These are phyloP conservation scores for Lactarius indigo DNA, from an alignment of 768 basidiomycete genomes.

Conservation along the genomic window DNA sequence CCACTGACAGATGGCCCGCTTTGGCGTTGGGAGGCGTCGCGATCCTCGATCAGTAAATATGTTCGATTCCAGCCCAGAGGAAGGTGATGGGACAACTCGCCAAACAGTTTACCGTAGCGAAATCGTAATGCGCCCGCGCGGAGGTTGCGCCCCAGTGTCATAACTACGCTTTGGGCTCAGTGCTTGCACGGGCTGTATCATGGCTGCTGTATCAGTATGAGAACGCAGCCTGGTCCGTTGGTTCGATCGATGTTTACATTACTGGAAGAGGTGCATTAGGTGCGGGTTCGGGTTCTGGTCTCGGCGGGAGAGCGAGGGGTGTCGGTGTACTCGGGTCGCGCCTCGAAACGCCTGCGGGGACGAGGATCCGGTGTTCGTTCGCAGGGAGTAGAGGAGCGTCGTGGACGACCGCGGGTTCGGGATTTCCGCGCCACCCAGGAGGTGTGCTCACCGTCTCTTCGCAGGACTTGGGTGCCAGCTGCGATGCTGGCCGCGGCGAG, in stretches of 20 bases:
- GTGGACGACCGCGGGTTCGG: slow-evolving; percentile 19
- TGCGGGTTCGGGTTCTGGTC: neutral
- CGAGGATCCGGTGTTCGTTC: slow-evolving; percentile 15
- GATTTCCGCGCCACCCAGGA: slow-evolving; percentile 25
- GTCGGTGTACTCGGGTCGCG: slow-evolving; percentile 25
- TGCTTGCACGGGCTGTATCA: neutral
- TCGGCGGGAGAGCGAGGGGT: slow-evolving; percentile 5
- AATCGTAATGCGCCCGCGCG: too few species aligned
- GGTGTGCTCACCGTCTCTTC: slow-evolving; percentile 18
- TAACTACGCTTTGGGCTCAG: neutral
- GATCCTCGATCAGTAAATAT: too few species aligned
- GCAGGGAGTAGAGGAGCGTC: slow-evolving; percentile 24
- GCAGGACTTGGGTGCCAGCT: neutral
- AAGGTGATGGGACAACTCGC: too few species aligned
- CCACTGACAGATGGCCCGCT: too few species aligned
- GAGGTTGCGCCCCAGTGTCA: neutral
- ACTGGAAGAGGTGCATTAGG: slow-evolving; percentile 4
- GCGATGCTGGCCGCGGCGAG: neutral
- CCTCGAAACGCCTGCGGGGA: slow-evolving; percentile 24
- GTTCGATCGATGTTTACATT: slow-evolving; percentile 3
- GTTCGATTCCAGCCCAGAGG: too few species aligned
- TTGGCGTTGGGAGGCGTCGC: too few species aligned
- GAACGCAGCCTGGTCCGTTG: neutral
- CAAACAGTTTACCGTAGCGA: neutral
- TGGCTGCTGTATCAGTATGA: neutral